These are phyloP conservation scores for Thielaviopsis musarum DNA, from an alignment of 2,329 filamentous ascomycete species.

Conservation along the genomic window DNA sequence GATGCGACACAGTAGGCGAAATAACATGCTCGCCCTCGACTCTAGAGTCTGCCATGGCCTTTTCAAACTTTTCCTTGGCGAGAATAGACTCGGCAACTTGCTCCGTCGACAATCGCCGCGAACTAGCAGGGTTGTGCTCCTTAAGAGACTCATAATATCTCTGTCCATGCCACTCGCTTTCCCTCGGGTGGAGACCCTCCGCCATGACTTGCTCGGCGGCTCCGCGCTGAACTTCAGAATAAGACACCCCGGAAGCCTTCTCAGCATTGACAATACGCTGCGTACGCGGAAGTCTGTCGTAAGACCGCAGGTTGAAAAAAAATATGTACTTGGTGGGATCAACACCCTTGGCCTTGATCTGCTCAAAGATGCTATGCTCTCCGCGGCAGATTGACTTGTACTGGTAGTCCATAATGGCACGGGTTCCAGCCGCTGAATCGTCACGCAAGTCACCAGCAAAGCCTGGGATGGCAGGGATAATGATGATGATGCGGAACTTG, in stretches of 20 bases:
- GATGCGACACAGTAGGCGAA: conserved; percentile 44
- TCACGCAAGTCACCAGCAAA: conserved; percentile 84
- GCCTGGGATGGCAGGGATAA: conserved; percentile 83
- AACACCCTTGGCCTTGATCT: conserved; percentile 54
- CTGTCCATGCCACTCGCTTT: conserved; percentile 51
- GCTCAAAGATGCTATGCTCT: conserved; percentile 75
- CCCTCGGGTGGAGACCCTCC: conserved; percentile 32
- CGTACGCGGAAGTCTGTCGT: conserved; percentile 81
- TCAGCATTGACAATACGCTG: conserved; percentile 57
- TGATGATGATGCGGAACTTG: conserved; percentile 77
- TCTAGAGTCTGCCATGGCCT: conserved; percentile 19
- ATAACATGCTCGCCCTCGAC: conserved; percentile 15
- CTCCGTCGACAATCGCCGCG: conserved; percentile 28
- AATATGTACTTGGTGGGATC: conserved; percentile 72
- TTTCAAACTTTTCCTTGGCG: conserved; percentile 20
- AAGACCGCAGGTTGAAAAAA: conserved; percentile 84
- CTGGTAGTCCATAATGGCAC: conserved; percentile 97
- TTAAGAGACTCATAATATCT: conserved; percentile 8
- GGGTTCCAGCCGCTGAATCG: conserved; percentile 66
- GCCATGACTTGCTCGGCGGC: conserved; percentile 81
- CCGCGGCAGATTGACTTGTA: conserved; percentile 92
- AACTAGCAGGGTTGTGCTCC: conserved; percentile 21
- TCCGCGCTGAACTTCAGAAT: conserved; percentile 73
- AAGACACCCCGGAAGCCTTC: conserved; percentile 64
- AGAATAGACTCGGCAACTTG: conserved; percentile 34